Evolutionary conservation across 2,329 filamentous ascomycete species (phyloP).

Genomic region (Trichophyton mentagrophytes): DNA sequence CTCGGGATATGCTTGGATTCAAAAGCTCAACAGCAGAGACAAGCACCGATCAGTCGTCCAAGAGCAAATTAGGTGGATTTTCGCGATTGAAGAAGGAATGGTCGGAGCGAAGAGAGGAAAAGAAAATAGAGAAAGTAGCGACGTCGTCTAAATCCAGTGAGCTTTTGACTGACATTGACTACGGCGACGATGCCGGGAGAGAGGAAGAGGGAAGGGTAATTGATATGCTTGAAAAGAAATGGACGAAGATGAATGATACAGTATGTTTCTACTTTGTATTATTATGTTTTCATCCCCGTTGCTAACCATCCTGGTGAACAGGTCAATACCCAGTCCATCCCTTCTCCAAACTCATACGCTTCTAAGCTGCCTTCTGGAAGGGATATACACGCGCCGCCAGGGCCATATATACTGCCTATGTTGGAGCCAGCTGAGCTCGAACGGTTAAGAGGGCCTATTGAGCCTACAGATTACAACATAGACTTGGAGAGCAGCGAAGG

Average conservation of each 20-base stretch:
- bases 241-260: slow-evolving; percentile 86
- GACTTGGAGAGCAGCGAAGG: slow-evolving; percentile 8
- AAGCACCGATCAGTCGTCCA: slow-evolving; percentile 32
- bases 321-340: slow-evolving; percentile 70
- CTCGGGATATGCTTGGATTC: slow-evolving; percentile 60
- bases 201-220: slow-evolving; percentile 75
- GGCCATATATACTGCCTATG: slow-evolving; percentile 51
- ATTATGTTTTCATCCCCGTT: not conserved
- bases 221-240: slow-evolving; percentile 76
- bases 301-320: slow-evolving; percentile 25
- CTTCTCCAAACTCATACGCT: slow-evolving; percentile 57
- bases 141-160: slow-evolving; percentile 25
- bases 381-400: slow-evolving; percentile 60
- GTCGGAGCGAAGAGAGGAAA: slow-evolving; percentile 66
- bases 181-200: slow-evolving; percentile 66
- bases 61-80: slow-evolving; percentile 21
- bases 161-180: slow-evolving; percentile 23
- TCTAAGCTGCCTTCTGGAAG: slow-evolving; percentile 75
- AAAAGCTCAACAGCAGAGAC: slow-evolving; percentile 27
- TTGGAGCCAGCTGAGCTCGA: slow-evolving; percentile 53
- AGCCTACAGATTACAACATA: not conserved
- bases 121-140: slow-evolving; percentile 56
- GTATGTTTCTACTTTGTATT: slow-evolving; percentile 37
- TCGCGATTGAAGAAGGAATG: slow-evolving; percentile 58
- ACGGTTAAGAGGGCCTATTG: slow-evolving; percentile 10